Conservation (phyloP, 202 grass and related monocot species). For the Dendrocalamus latiflorus region DNA sequence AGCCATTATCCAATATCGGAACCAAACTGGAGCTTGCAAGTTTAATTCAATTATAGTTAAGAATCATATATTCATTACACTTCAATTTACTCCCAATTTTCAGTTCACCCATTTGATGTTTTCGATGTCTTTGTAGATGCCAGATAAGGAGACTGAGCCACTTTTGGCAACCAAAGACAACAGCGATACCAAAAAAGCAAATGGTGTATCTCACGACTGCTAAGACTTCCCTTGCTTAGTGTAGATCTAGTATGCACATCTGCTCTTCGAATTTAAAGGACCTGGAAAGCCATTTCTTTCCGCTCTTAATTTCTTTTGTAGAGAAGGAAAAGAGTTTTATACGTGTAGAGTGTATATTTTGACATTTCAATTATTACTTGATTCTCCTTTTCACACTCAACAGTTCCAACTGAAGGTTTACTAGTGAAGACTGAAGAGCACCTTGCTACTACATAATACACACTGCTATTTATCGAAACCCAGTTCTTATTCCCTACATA, state of each 20-base stretch:
- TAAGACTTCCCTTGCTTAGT: slow-evolving; percentile 50
- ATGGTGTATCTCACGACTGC: slow-evolving; percentile 62
- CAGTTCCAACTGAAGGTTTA: slow-evolving; percentile 24
- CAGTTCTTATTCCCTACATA: not conserved
- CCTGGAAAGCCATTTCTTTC: slow-evolving; percentile 69
- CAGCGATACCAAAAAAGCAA: slow-evolving; percentile 70
- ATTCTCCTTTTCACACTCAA: slow-evolving; percentile 22
- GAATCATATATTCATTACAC: not conserved
- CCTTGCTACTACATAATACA: too few species aligned
- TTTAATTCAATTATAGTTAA: slow-evolving; percentile 13
- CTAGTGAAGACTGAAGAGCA: not conserved
- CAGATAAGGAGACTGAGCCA: slow-evolving; percentile 79
- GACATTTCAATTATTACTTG: slow-evolving; percentile 38
- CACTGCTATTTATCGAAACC: not conserved
- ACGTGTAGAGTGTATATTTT: slow-evolving; percentile 51
- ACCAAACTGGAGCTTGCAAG: slow-evolving; percentile 5
- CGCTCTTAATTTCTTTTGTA: slow-evolving; percentile 60
- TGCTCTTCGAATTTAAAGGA: slow-evolving; percentile 43
- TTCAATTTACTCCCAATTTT: slow-evolving; percentile 1
- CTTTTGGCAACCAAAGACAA: slow-evolving; percentile 76
- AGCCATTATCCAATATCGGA: not conserved
- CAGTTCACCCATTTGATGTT: slow-evolving; percentile 23
- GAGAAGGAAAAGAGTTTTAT: slow-evolving; percentile 38
- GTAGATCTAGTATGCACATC: slow-evolving; percentile 40
- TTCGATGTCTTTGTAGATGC: slow-evolving; percentile 51